Evolutionary conservation across 805 yeast genomes (phyloP), one percentile per base, ranked within the genome.

Genomic region (Helenozyma rhizophorensis): DNA sequence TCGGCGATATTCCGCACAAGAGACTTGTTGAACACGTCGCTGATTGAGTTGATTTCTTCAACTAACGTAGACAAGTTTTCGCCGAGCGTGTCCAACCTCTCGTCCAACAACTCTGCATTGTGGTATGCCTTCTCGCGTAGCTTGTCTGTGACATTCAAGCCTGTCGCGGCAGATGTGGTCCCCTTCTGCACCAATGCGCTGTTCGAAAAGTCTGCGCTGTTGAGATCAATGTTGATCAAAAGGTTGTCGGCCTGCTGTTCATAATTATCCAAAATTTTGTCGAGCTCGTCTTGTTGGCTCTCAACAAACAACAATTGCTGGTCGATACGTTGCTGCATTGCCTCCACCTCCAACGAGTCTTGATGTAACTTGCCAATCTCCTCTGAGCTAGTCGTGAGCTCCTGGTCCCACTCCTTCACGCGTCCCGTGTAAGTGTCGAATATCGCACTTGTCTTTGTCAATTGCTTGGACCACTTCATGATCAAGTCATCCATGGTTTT

Each of bases 401-500:
- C 76, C 42, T 76, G 74, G 56, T 93, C 98, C 97, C 97, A 93
- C 32, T 73, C 71, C 40, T 81, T 78, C 14, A 90, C 78, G 39
- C 81, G 82, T 15, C 69, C 65, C 7, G 96, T 79, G 54, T 86
- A 90, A 9, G 69, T 60, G 37, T 80, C 81, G 60, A 89, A 93
- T 23, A 84, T 80, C 16, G 72, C 70, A 2, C 90, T 75, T 1
- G 93, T 78, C 10, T 75, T 70, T 2, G 90, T 69, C 38, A 93
- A 61, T 45, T 93, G 95, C 35, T 78, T 77, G 0, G 97, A 83
- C 98, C 98, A 93, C 58, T 83, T 88, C 10, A 88, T 76, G 26
- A 93, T 83, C 45, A 93, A 71, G 54, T 93, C 97, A 51, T 93
- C 97, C 51, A 93, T 66, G 1, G 96, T 87, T 56, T 87, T 87